These are phyloP conservation scores for Neonectria neomacrospora DNA, from an alignment of 2,329 filamentous ascomycete genomes.

Conservation along the genomic window DNA sequence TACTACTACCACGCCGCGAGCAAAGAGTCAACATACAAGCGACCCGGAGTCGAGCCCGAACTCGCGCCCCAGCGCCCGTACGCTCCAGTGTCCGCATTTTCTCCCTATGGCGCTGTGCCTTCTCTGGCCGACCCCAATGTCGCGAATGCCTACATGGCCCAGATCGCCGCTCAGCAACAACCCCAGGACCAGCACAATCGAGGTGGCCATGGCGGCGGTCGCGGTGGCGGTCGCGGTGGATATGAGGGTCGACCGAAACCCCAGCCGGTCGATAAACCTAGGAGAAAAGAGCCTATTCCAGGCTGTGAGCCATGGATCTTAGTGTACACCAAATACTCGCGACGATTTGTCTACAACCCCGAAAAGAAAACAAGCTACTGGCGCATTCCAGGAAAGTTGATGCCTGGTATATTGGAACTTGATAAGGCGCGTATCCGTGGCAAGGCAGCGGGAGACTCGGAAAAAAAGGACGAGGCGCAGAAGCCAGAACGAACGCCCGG, in stretches of 20 bases:
- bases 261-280: constrained; percentile 83
- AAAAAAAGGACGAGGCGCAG: constrained; percentile 13
- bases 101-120: constrained; percentile 46
- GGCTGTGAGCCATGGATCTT: constrained; percentile 88
- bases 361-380: constrained; percentile 91
- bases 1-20: constrained; percentile 90
- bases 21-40: constrained; percentile 87
- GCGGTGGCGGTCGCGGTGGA: constrained; percentile 57
- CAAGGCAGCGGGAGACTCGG: constrained; percentile 55
- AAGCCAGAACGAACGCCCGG: constrained; percentile 19
- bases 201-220: constrained; percentile 49
- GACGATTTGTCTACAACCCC: constrained; percentile 90
- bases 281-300: constrained; percentile 81
- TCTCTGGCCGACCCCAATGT: constrained; percentile 65
- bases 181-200: constrained; percentile 47
- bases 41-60: constrained; percentile 63
- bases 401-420: constrained; percentile 78
- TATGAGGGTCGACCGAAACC: constrained; percentile 70
- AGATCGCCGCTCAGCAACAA: constrained; percentile 57
- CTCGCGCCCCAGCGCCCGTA: constrained; percentile 32
- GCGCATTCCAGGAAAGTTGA: constrained; percentile 90
- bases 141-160: constrained; percentile 70
- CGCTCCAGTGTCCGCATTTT: constrained; percentile 46
- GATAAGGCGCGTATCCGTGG: constrained; percentile 77
- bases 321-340: constrained; percentile 90